Conservation (phyloP, 1,139 yeast species). For the Magnusiomyces fungicola region DNA sequence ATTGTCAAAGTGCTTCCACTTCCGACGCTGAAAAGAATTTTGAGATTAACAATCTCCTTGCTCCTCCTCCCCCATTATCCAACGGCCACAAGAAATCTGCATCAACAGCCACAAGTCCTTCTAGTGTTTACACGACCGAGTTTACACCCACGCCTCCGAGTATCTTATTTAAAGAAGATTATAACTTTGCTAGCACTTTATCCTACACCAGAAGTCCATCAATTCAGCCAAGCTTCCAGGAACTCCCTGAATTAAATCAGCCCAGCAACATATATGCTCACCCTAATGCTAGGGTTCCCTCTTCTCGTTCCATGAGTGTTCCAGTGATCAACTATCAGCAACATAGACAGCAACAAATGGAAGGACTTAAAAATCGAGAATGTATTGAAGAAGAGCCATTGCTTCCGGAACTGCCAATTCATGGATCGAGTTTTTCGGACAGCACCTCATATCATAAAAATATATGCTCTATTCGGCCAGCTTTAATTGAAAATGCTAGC, state of each 20-base stretch:
- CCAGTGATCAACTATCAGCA: neutral
- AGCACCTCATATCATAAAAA: neutral
- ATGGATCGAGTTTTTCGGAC: neutral
- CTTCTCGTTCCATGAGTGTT: conserved; percentile 3
- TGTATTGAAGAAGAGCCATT: conserved; percentile 4
- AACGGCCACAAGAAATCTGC: conserved; percentile 4
- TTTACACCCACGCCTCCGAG: neutral
- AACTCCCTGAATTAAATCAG: too few species aligned
- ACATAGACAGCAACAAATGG: neutral
- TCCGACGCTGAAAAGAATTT: too few species aligned
- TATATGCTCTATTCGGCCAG: too few species aligned
- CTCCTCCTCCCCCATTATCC: neutral
- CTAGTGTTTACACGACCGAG: neutral
- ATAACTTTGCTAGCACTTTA: too few species aligned
- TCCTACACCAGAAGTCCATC: too few species aligned
- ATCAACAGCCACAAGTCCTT: neutral
- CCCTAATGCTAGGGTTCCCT: too few species aligned
- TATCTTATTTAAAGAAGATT: neutral
- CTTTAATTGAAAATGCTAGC: neutral
- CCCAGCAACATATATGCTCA: too few species aligned
- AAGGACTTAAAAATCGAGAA: neutral
- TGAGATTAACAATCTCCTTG: too few species aligned
- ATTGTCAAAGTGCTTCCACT: too few species aligned
- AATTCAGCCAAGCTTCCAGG: too few species aligned
- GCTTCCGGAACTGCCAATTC: neutral